Evolutionary conservation across 2,329 filamentous ascomycete species (phyloP).

Genomic region (Nothophaeocryptopus gaeumannii): DNA sequence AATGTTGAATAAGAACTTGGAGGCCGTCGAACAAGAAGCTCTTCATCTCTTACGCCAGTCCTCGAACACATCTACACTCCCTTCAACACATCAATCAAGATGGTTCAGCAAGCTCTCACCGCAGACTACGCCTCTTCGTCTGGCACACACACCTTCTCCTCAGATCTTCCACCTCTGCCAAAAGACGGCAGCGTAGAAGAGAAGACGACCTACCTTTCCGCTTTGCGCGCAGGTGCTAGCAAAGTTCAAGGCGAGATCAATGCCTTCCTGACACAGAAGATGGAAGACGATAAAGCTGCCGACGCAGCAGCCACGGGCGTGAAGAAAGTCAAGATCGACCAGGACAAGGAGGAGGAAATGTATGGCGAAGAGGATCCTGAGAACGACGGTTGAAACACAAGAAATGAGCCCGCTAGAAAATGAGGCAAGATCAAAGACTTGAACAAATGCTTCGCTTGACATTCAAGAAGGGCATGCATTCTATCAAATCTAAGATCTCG

Average conservation of each 20-base stretch:
- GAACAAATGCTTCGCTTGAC: no score
- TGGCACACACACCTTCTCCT: constrained; percentile 25
- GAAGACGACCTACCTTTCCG: constrained; percentile 59
- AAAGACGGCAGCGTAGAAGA: constrained; percentile 36
- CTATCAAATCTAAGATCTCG: no score
- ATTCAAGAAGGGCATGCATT: not conserved
- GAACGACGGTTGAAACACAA: constrained; percentile 41
- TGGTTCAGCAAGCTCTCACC: not conserved
- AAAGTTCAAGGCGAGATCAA: constrained; percentile 67
- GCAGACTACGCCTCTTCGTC: constrained; percentile 30
- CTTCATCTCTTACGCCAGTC: no score
- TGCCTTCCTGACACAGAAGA: constrained; percentile 66
- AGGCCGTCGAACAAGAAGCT: no score
- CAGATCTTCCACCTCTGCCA: constrained; percentile 20
- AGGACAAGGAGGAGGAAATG: constrained; percentile 58
- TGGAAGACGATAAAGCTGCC: constrained; percentile 67
- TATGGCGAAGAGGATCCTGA: constrained; percentile 80
- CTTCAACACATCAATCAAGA: no score
- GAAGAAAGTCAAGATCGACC: constrained; percentile 32
- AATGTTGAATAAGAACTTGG: not conserved
- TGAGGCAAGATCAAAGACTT: not conserved
- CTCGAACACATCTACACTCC: no score
- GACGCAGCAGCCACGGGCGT: constrained; percentile 34
- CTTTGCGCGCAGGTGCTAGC: constrained; percentile 57
- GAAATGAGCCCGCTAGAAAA: not conserved